Conservation (phyloP, 2,329 filamentous ascomycete genomes). For the Didymella glomerata region DNA sequence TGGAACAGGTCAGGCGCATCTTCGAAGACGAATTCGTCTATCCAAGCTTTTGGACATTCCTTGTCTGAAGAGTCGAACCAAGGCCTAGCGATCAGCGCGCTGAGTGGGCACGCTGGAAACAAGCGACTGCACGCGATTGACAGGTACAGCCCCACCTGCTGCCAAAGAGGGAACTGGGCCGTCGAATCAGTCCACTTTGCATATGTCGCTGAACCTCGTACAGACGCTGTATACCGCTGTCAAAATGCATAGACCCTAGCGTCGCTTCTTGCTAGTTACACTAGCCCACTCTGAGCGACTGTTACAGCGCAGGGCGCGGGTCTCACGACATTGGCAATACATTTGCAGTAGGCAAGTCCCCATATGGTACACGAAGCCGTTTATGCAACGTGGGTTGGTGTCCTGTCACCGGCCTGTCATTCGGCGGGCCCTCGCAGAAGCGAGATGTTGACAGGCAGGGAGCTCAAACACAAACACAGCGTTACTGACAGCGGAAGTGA, state of each 20-base stretch:
- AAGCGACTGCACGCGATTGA: slow-evolving; percentile 23
- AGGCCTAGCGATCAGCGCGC: not conserved
- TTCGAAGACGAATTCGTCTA: slow-evolving; percentile 99
- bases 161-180: slow-evolving; percentile 28
- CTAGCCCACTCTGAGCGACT: slow-evolving; percentile 40
- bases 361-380: slow-evolving; percentile 25
- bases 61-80: slow-evolving; percentile 66
- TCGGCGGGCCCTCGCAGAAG: slow-evolving; percentile 38
- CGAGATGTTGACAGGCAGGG: slow-evolving; percentile 43
- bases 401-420: slow-evolving; percentile 24
- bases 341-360: slow-evolving; percentile 33
- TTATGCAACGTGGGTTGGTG: slow-evolving; percentile 43
- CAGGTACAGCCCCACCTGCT: slow-evolving; percentile 21
- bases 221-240: slow-evolving; percentile 34
- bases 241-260: slow-evolving; percentile 44
- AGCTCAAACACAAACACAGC: slow-evolving; percentile 24
- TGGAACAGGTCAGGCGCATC: slow-evolving; percentile 94
- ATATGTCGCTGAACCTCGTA: slow-evolving; percentile 30
- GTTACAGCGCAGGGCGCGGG: slow-evolving; percentile 46
- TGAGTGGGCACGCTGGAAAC: not conserved
- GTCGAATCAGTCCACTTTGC: slow-evolving; percentile 31
- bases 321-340: slow-evolving; percentile 36
- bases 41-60: slow-evolving; percentile 97
- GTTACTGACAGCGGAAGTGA: slow-evolving; percentile 45
- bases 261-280: slow-evolving; percentile 31